Percentiles rank a stretch among this genome's conserved stretches.
Evolutionary conservation across 805 yeast genomes (phyloP).

Genomic region (Yamadazyma ubonensis): DNA sequence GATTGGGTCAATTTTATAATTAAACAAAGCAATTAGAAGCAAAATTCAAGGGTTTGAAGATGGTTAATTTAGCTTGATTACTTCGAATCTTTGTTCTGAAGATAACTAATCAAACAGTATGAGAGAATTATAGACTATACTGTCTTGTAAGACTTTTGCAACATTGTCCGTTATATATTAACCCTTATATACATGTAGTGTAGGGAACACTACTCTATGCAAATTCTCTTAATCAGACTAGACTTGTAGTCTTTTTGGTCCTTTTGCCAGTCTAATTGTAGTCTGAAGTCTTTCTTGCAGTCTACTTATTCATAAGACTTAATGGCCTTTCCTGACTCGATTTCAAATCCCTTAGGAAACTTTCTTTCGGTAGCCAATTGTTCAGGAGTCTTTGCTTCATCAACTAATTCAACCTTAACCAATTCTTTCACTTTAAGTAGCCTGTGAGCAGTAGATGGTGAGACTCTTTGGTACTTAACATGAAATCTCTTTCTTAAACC

Average conservation of each 20-base stretch:
- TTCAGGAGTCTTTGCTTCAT: slow-evolving; percentile 46
- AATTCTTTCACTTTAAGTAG: slow-evolving; percentile 81
- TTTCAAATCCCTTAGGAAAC: slow-evolving; percentile 59
- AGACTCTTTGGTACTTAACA: slow-evolving; percentile 66
- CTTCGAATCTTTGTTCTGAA: too few species aligned
- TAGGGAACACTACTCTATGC: slow-evolving; percentile 4
- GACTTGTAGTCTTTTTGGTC: not conserved
- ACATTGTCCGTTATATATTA: not conserved
- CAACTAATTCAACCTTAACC: slow-evolving; percentile 75
- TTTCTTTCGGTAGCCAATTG: slow-evolving; percentile 58
- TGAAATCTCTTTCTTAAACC: slow-evolving; percentile 78
- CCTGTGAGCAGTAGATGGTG: slow-evolving; percentile 83
- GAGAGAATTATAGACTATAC: too few species aligned
- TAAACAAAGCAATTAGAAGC: too few species aligned
- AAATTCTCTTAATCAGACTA: not conserved
- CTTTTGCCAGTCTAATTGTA: not conserved
- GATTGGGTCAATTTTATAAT: too few species aligned
- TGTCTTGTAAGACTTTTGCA: too few species aligned
- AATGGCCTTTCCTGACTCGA: slow-evolving; percentile 15
- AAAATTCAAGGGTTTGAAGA: too few species aligned
- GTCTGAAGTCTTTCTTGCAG: too few species aligned
- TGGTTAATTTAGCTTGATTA: too few species aligned
- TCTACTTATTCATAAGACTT: slow-evolving; percentile 11
- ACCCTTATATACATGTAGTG: slow-evolving; percentile 5
- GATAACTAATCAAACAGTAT: too few species aligned